Conservation (phyloP, 2,329 filamentous ascomycete genomes). For the Fusarium longipes region DNA sequence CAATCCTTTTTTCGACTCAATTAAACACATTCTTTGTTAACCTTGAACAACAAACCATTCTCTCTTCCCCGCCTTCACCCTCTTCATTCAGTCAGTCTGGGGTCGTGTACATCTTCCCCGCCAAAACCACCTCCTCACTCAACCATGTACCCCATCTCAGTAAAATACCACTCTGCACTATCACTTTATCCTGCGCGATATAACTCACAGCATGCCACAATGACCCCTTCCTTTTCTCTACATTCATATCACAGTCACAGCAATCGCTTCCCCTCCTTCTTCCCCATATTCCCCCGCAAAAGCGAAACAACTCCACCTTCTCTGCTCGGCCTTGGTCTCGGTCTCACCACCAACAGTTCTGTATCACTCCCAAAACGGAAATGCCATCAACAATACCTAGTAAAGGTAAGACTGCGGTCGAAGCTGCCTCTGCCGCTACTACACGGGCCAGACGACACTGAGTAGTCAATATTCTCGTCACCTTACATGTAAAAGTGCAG, state of each 20-base stretch:
- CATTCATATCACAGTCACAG: not conserved
- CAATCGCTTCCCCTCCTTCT: conserved; percentile 4
- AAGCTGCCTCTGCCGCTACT: not conserved
- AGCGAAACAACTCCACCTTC: conserved; percentile 19
- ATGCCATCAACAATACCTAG: conserved; percentile 11
- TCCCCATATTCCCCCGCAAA: conserved; percentile 36
- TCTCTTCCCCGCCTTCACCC: not conserved
- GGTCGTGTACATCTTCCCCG: conserved; percentile 2
- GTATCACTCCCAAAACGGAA: conserved; percentile 17
- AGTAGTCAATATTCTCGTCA: not conserved
- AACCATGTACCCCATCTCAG: not conserved
- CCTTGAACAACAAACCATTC: not conserved
- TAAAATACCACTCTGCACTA: not conserved
- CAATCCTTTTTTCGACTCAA: not conserved
- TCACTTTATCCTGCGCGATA: conserved; percentile 18
- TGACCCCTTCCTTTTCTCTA: not conserved
- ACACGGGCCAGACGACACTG: not conserved
- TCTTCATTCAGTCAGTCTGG: not conserved
- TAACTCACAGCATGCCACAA: conserved; percentile 26
- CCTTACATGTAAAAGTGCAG: not conserved
- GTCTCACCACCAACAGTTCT: conserved; percentile 25
- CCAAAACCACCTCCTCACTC: conserved; percentile 1
- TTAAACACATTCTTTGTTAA: not conserved
- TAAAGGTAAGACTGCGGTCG: not conserved
- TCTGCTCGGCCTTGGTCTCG: not conserved